Evolutionary conservation across 352 stramenopile genomes (phyloP), one percentile per base, ranked within the genome.

Genomic region (Phytopythium kandeliae): DNA sequence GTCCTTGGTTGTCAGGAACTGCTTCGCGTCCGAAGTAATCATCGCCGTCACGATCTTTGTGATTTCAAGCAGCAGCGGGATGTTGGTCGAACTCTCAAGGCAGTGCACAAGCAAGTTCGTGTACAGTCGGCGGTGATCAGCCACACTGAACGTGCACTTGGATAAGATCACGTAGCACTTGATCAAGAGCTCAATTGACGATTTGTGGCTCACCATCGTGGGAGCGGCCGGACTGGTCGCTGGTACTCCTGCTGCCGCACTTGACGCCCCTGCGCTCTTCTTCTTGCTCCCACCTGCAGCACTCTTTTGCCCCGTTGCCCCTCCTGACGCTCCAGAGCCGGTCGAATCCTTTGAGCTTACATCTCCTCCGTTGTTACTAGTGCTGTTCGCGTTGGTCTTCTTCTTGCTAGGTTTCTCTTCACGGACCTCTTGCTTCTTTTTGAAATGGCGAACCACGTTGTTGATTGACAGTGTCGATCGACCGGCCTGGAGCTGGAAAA

Each of bases 1-100:
- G 62, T 96, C 85, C 58, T 96, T 96, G 30, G 81, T 70, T 5
- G 79, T 80, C 43, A 96, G 68, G n/a, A 92, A 48, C 51, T 90
- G 78, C 17, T 78, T 65, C 19, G 65, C 57, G 17, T 74, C 55
- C 6, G 72, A 66, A 15, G 68, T 84, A 47, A 92, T 67, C 55
- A 90, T 67, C 13, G 81, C 67, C 0, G 75, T 64, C 16, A 91
- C 83, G 55, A 96, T 93, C 34, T 75, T 78, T 17, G 76, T 92
- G 48, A 94, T 80, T 52, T 92, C 71, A 28, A 96, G 55, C 47
- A 96, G 62, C 50, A 96, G 51, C 31, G 85, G 82, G 12, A 94
- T 81, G 47, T 93, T 92, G 37, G 70, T 79, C 22, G 85, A 96
- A 17, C 80, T 88, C 38, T 96, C 84, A 2, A 96, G 67, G 44